Evolutionary conservation across 352 stramenopile genomes (phyloP).

Genomic region (Pythium dissotocum): DNA sequence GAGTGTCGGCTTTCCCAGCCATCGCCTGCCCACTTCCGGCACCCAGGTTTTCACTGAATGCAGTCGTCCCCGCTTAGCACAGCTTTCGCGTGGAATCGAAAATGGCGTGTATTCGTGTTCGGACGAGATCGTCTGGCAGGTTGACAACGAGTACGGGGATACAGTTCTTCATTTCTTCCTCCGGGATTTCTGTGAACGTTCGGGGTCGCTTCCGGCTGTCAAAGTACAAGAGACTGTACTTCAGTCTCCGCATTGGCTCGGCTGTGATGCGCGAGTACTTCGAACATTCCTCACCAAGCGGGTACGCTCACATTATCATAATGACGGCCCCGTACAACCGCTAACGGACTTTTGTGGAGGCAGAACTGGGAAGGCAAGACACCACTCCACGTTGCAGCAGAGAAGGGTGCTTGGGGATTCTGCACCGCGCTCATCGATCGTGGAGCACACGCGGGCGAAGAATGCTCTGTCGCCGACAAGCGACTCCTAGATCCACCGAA

Average conservation of each 20-base stretch:
- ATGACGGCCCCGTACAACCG: background rate
- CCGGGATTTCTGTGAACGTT: conserved; percentile 36
- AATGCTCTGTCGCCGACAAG: conserved; percentile 40
- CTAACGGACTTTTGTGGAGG: background rate
- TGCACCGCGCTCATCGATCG: conserved; percentile 44
- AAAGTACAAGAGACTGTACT: conserved; percentile 34
- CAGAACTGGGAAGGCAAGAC: conserved; percentile 61
- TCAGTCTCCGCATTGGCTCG: conserved; percentile 39
- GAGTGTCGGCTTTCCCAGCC: conserved; percentile 32
- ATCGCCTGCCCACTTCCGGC: conserved; percentile 13
- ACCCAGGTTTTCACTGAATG: conserved; percentile 36
- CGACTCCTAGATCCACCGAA: conserved; percentile 42
- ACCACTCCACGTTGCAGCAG: conserved; percentile 50
- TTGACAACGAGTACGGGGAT: conserved; percentile 44
- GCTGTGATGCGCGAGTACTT: conserved; percentile 31
- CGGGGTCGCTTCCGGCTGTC: conserved; percentile 34
- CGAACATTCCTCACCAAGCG: conserved; percentile 38
- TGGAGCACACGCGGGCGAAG: conserved; percentile 38
- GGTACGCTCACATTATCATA: conserved; percentile 24
- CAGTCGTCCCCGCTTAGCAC: conserved; percentile 35
- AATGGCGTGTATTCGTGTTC: conserved; percentile 34
- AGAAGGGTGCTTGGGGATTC: conserved; percentile 45
- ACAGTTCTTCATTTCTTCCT: conserved; percentile 55
- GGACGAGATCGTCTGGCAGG: conserved; percentile 40
- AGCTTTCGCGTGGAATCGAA: conserved; percentile 43